These are phyloP conservation scores for Agaricus subrufescens DNA, from an alignment of 768 basidiomycete genomes.

Conservation along the genomic window DNA sequence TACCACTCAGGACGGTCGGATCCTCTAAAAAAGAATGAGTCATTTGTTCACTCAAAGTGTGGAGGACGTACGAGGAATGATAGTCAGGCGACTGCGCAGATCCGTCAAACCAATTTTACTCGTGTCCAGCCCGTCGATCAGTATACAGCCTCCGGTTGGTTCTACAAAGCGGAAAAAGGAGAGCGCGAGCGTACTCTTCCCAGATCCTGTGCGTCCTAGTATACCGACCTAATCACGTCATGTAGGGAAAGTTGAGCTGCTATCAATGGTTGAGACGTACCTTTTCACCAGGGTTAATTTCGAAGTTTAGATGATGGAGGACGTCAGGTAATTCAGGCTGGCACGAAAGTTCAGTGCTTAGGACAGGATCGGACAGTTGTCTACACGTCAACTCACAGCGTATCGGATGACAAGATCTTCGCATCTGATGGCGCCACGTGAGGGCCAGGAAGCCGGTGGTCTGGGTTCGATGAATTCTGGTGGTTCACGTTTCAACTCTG, in stretches of 20 bases:
- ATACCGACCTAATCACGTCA: conserved; percentile 50
- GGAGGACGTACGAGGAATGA: conserved; percentile 56
- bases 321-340: conserved; percentile 87
- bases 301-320: conserved; percentile 73
- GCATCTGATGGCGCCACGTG: conserved; percentile 61
- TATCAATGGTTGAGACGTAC: conserved; percentile 38
- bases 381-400: conserved; percentile 52
- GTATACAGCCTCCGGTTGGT: conserved; percentile 67
- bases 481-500: conserved; percentile 71
- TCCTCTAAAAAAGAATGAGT: conserved; percentile 53
- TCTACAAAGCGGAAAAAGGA: conserved; percentile 89
- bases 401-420: conserved; percentile 75
- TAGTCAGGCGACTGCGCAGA: conserved; percentile 52
- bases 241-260: neutral
- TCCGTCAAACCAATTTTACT: conserved; percentile 77
- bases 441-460: conserved; percentile 79
- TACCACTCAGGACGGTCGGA: conserved; percentile 83
- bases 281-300: conserved; percentile 72
- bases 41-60: neutral
- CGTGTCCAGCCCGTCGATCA: conserved; percentile 78
- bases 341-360: neutral
- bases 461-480: conserved; percentile 84
- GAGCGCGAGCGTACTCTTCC: conserved; percentile 78
- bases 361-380: neutral
- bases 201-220: conserved; percentile 67